These are phyloP conservation scores for Tolypocladium endophyticum DNA, from an alignment of 2,329 filamentous ascomycete species.

Conservation along the genomic window DNA sequence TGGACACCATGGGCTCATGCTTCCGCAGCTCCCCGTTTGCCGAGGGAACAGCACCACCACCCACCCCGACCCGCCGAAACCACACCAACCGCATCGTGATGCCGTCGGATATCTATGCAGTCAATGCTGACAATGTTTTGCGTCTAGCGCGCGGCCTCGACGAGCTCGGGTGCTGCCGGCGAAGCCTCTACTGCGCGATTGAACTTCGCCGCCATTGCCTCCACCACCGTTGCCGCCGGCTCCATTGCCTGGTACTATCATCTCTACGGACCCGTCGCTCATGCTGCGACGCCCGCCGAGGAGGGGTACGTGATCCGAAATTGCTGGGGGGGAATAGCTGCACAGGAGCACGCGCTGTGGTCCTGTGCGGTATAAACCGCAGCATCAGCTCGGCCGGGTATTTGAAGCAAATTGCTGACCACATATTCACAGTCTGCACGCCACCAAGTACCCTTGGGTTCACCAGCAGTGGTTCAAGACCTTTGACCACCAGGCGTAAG, in stretches of 20 bases:
- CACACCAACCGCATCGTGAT: slow-evolving; percentile 18
- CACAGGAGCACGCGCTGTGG: background rate
- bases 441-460: slow-evolving; percentile 91
- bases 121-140: slow-evolving; percentile 26
- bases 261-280: slow-evolving; percentile 78
- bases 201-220: slow-evolving; percentile 77
- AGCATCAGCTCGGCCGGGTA: slow-evolving; percentile 7
- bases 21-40: slow-evolving; percentile 16
- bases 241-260: slow-evolving; percentile 97
- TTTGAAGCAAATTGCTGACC: slow-evolving; percentile 15
- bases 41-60: slow-evolving; percentile 19
- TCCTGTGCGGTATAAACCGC: slow-evolving; percentile 23
- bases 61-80: slow-evolving; percentile 11
- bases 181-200: slow-evolving; percentile 65
- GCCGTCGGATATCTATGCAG: slow-evolving; percentile 8
- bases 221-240: slow-evolving; percentile 76
- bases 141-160: slow-evolving; percentile 55
- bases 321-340: background rate
- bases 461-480: slow-evolving; percentile 88
- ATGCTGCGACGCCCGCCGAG: slow-evolving; percentile 87
- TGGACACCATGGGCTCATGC: slow-evolving; percentile 26
- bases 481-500: slow-evolving; percentile 94
- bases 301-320: slow-evolving; percentile 79
- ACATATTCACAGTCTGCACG: slow-evolving; percentile 59
- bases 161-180: slow-evolving; percentile 61